Evolutionary conservation across 371 early-diverging fungal species (phyloP).

Genomic region (Apophysomyces variabilis): DNA sequence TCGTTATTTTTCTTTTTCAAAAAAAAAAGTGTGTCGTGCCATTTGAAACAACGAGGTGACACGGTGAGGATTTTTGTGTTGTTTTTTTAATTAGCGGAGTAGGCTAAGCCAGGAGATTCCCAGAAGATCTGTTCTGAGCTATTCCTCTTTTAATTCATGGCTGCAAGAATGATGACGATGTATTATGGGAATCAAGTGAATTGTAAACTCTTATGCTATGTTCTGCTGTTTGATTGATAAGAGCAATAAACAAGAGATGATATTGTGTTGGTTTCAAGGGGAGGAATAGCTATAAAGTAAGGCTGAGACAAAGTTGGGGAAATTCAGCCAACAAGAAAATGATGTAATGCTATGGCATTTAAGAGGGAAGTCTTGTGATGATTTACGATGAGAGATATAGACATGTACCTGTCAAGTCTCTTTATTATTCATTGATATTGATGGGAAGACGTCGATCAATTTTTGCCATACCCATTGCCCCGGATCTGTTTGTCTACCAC

Average conservation of each 20-base stretch:
- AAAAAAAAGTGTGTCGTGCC: background rate
- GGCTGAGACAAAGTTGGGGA: constrained; percentile 1
- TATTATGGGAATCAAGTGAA: no score
- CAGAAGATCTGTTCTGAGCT: background rate
- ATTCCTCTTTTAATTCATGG: no score
- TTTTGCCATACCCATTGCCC: background rate
- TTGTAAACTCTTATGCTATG: background rate
- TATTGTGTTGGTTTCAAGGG: background rate
- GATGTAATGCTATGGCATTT: background rate
- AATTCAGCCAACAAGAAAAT: background rate
- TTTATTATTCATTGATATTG: background rate
- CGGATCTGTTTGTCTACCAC: constrained; percentile 3
- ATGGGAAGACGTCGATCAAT: background rate
- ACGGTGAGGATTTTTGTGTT: background rate
- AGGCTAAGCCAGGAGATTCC: background rate
- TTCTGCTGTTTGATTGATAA: constrained; percentile 21
- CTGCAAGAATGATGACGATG: no score
- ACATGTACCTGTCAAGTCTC: constrained; percentile 1
- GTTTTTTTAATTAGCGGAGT: constrained; percentile 11
- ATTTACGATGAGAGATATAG: no score
- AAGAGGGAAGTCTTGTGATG: background rate
- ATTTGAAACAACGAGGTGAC: constrained; percentile 8
- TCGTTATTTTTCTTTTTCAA: no score
- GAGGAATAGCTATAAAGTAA: background rate
- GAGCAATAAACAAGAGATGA: background rate